A percentile compares a stretch with the other conserved stretches of the same genome.
Evolutionary conservation across 768 basidiomycete genomes (phyloP).

Genomic region (Trametopsis cervina): DNA sequence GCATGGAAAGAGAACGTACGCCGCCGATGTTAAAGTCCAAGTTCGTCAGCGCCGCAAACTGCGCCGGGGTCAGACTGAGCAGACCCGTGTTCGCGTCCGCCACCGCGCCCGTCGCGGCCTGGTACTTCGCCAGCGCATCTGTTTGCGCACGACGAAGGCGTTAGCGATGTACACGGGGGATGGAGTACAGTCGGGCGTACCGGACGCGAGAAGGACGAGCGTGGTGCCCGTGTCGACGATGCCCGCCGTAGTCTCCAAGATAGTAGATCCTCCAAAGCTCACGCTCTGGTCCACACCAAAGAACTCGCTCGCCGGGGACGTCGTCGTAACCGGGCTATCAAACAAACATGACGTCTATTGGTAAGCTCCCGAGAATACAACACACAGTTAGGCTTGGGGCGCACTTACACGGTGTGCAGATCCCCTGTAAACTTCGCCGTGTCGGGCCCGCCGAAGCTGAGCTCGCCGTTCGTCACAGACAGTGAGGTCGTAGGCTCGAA

Average conservation of each 20-base stretch:
- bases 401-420: slow-evolving; percentile 1
- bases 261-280: slow-evolving; percentile 14
- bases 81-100: slow-evolving; percentile 14
- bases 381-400: background rate
- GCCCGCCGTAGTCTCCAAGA: slow-evolving; percentile 17
- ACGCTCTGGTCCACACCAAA: slow-evolving; percentile 11
- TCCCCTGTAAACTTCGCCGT: slow-evolving; percentile 4
- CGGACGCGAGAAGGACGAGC: slow-evolving; percentile 21
- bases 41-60: slow-evolving; percentile 18
- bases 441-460: slow-evolving; percentile 8
- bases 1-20: slow-evolving; percentile 2
- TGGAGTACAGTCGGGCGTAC: slow-evolving; percentile 8
- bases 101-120: slow-evolving; percentile 13
- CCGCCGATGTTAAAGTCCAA: slow-evolving; percentile 18
- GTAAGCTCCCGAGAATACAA: background rate
- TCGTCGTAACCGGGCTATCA: slow-evolving; percentile 12
- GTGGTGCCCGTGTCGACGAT: slow-evolving; percentile 29
- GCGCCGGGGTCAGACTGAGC: slow-evolving; percentile 14
- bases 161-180: background rate
- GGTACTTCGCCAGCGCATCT: slow-evolving; percentile 22
- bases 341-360: background rate
- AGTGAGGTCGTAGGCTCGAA: slow-evolving; percentile 19
- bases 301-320: slow-evolving; percentile 9
- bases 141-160: background rate
- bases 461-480: slow-evolving; percentile 11